Evolutionary conservation across 1,284 basidiomycete genomes (phyloP).

Genomic region (Malassezia furfur): DNA sequence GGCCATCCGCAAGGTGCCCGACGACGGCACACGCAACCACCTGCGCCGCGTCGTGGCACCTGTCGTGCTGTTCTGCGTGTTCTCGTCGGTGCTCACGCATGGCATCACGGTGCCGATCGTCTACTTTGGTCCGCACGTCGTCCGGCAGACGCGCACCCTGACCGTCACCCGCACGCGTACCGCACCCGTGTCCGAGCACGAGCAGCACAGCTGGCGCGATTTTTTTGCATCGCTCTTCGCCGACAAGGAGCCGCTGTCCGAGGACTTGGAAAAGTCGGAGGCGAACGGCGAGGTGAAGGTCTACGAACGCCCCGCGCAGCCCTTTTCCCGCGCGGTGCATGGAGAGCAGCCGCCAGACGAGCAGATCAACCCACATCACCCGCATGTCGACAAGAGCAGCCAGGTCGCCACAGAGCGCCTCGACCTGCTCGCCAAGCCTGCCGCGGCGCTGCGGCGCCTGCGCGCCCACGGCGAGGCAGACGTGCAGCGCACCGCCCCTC

Average conservation of each 20-base stretch:
- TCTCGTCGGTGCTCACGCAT: constrained; percentile 53
- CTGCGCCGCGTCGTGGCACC: constrained; percentile 51
- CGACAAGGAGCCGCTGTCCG: background rate
- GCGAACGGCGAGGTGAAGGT: background rate
- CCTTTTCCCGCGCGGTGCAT: background rate
- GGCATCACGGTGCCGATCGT: constrained; percentile 46
- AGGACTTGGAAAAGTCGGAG: background rate
- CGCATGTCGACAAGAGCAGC: no score
- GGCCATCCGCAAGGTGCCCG: constrained; percentile 50
- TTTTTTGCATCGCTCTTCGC: background rate
- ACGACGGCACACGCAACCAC: constrained; percentile 48
- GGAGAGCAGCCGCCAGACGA: constrained; percentile 1
- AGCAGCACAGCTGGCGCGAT: background rate
- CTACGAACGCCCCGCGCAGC: background rate
- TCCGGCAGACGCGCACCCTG: constrained; percentile 6
- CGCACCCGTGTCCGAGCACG: background rate
- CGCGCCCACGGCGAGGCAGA: background rate
- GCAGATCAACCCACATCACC: background rate
- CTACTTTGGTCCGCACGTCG: constrained; percentile 30
- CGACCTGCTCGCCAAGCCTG: background rate
- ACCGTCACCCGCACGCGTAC: background rate
- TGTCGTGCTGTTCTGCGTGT: constrained; percentile 53
- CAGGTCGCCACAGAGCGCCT: background rate
- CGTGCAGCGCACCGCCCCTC: no score
- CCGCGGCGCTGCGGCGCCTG: background rate